A percentile compares a stretch with the other conserved stretches of the same genome.
Evolutionary conservation across 208 protist genomes (phyloP).

Genomic region (Acanthamoeba castellanii): DNA sequence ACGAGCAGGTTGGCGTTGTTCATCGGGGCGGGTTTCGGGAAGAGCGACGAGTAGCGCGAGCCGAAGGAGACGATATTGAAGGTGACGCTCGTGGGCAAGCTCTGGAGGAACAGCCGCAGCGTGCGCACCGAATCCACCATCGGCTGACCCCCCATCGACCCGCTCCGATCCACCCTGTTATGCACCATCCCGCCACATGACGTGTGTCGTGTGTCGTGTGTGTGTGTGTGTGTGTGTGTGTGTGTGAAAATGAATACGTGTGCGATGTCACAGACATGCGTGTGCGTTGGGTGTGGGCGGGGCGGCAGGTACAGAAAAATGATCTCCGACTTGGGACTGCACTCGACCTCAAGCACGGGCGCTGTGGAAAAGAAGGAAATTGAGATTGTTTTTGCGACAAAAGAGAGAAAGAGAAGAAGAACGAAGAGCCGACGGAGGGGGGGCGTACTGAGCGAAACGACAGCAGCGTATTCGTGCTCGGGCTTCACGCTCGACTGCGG

Average conservation of each 20-base stretch:
- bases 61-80: conserved; percentile 44
- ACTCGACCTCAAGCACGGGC: background rate
- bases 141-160: background rate
- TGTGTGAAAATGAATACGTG: no score
- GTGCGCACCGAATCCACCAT: conserved; percentile 16
- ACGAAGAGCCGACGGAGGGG: no score
- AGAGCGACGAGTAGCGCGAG: background rate
- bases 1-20: background rate
- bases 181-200: background rate
- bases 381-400: background rate
- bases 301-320: background rate
- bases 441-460: background rate
- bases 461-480: background rate
- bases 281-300: background rate
- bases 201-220: background rate
- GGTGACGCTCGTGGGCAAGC: background rate
- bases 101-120: conserved; percentile 54
- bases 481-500: background rate
- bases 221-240: no score
- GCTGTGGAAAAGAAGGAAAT: background rate
- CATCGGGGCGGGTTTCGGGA: background rate
- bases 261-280: background rate
- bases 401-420: background rate
- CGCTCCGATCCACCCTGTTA: conserved; percentile 3
- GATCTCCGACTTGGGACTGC: background rate